A percentile compares a stretch with the other conserved stretches of the same genome.
phyloP scores from a whole-genome alignment of 108 stramenopile genomes.

The Cyclotella cryptica region DNA sequence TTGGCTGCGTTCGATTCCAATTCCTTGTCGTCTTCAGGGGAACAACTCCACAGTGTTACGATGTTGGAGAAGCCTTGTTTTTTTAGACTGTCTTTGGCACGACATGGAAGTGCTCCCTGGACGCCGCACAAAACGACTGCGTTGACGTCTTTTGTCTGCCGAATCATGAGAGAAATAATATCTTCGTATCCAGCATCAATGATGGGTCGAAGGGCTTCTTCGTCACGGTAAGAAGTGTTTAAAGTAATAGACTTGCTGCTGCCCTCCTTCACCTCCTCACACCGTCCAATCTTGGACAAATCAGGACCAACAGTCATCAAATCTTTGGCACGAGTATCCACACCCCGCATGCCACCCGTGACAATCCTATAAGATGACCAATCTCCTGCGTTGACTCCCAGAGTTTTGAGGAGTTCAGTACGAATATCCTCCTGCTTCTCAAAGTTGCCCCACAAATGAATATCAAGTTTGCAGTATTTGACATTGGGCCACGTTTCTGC shows the following conservation, averaged over 20 bases:
- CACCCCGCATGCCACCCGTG: conserved; percentile 76
- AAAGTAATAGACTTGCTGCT: conserved; percentile 28
- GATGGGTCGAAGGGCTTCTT: conserved; percentile 25
- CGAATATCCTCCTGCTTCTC: conserved; percentile 50
- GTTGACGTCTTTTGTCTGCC: conserved; percentile 14
- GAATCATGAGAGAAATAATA: conserved; percentile 35
- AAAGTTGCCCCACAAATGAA: conserved; percentile 67
- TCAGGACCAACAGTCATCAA: conserved; percentile 70
- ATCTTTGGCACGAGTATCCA: conserved; percentile 68
- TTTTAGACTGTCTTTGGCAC: conserved; percentile 36
- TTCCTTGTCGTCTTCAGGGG: conserved; percentile 29
- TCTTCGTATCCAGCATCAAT: conserved; percentile 48
- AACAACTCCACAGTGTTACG: conserved; percentile 45
- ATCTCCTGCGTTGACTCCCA: conserved; percentile 31
- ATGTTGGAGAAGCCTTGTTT: conserved; percentile 38
- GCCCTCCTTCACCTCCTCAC: conserved; percentile 29
- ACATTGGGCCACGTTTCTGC: conserved; percentile 59
- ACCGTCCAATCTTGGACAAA: conserved; percentile 37
- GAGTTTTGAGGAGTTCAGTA: conserved; percentile 12
- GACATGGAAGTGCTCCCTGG: conserved; percentile 29
- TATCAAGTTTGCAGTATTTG: conserved; percentile 72
- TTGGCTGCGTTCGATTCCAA: conserved; percentile 30
- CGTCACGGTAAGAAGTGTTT: conserved; percentile 41
- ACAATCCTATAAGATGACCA: conserved; percentile 69
- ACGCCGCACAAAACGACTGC: conserved; percentile 40